Percentiles rank a stretch among this genome's conserved stretches.
Conservation (phyloP, 192 early-diverging fungal genomes). For the Mycoemilia scoparia region DNA sequence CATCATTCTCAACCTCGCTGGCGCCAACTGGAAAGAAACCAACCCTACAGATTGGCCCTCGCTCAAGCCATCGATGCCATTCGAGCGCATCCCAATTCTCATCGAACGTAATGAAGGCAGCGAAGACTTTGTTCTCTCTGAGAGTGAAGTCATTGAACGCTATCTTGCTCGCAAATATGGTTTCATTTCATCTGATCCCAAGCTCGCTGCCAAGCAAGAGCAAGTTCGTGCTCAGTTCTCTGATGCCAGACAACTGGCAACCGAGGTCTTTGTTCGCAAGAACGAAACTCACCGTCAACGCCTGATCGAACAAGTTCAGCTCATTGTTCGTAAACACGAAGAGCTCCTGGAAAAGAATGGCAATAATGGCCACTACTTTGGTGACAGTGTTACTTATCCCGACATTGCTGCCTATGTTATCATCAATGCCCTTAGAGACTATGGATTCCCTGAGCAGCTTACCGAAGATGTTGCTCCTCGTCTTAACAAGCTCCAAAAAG, state of each 20-base stretch:
- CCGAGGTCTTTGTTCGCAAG: background rate
- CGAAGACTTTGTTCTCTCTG: slow-evolving; percentile 4
- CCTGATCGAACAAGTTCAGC: slow-evolving; percentile 1
- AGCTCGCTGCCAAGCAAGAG: slow-evolving; percentile 12
- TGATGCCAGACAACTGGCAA: background rate
- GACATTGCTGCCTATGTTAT: slow-evolving; percentile 15
- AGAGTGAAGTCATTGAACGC: slow-evolving; percentile 17
- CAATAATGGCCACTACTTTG: slow-evolving; percentile 27
- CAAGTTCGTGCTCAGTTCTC: slow-evolving; percentile 6
- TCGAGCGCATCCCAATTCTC: slow-evolving; percentile 18
- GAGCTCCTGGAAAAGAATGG: slow-evolving; percentile 25
- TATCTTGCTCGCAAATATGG: slow-evolving; percentile 20
- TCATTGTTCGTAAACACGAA: slow-evolving; percentile 12
- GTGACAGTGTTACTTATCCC: slow-evolving; percentile 18
- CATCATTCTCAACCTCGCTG: slow-evolving; percentile 9
- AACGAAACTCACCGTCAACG: background rate
- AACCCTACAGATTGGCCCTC: slow-evolving; percentile 8
- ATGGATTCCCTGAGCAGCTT: too few species aligned
- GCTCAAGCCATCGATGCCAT: slow-evolving; percentile 12
- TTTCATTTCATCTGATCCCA: slow-evolving; percentile 3
- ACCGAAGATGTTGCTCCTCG: too few species aligned
- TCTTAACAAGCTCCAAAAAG: too few species aligned
- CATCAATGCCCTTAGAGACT: too few species aligned
- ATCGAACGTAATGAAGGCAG: slow-evolving; percentile 6
- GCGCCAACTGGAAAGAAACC: slow-evolving; percentile 3